These are phyloP conservation scores for Raphanus raphanistrum DNA, from an alignment of 345 rosid species.

Conservation along the genomic window DNA sequence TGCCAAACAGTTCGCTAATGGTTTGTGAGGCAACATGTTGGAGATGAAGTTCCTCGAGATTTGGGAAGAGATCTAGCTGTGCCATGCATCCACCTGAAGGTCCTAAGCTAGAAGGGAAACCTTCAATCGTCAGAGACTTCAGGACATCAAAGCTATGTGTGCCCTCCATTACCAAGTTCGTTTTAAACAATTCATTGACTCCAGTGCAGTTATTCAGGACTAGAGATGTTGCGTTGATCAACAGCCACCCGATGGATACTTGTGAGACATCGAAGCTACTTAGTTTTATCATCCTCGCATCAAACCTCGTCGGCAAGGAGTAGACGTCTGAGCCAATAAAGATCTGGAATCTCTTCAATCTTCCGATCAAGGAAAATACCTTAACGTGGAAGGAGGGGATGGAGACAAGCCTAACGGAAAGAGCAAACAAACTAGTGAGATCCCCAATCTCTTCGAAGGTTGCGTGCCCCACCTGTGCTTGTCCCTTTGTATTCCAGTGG, in stretches of 20 bases:
- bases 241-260: neutral
- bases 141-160: neutral
- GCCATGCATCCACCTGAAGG: neutral
- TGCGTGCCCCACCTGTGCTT: conserved; percentile 34
- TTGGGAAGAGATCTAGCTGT: neutral
- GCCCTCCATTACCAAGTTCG: neutral
- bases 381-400: neutral
- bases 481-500: conserved; percentile 32
- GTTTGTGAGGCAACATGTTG: neutral
- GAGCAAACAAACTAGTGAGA: conserved; percentile 5
- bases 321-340: neutral
- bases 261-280: neutral
- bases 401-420: neutral
- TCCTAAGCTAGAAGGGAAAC: neutral
- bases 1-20: neutral
- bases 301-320: neutral
- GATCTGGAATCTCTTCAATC: neutral
- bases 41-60: neutral
- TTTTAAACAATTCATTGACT: neutral
- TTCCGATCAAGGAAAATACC: neutral
- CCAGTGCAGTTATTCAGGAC: neutral
- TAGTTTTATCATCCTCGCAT: neutral
- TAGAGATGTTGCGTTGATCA: neutral
- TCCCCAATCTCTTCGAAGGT: conserved; percentile 31
- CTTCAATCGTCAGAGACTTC: neutral